phyloP scores from a whole-genome alignment of 768 basidiomycete species.

The Udeniomyces megalosporus region DNA sequence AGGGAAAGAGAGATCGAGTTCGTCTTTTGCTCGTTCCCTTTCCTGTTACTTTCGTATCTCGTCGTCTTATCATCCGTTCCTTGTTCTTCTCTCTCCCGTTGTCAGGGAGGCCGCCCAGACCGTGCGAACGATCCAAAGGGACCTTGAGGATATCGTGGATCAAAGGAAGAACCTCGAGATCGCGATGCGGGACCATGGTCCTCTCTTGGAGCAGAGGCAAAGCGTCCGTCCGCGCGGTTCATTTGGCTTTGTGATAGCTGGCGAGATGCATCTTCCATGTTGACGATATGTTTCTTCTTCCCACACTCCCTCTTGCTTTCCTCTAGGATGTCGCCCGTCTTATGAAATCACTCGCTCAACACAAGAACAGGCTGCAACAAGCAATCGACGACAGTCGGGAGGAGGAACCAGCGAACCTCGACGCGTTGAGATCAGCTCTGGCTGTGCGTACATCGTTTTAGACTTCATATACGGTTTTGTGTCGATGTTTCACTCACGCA shows the following conservation, averaged over 20 bases:
- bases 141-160: too few species aligned
- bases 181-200: neutral
- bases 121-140: too few species aligned
- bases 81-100: too few species aligned
- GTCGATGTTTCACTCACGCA: neutral
- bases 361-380: neutral
- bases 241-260: neutral
- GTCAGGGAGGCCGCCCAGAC: too few species aligned
- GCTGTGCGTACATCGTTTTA: too few species aligned
- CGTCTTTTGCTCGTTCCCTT: neutral
- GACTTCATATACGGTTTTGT: neutral
- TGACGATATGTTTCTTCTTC: neutral
- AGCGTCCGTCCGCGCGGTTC: neutral
- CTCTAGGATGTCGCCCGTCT: neutral
- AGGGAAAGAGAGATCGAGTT: conserved; percentile 3
- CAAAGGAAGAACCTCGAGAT: neutral
- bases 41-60: neutral
- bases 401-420: conserved; percentile 49
- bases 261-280: too few species aligned
- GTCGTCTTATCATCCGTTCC: too few species aligned
- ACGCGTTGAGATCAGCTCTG: conserved; percentile 33
- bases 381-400: conserved; percentile 27
- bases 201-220: neutral
- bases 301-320: neutral
- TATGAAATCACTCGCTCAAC: neutral